Percentiles rank a stretch among this genome's conserved stretches.
Evolutionary conservation across 805 yeast species (phyloP).

Genomic region (Groenewaldozyma salmanticensis): DNA sequence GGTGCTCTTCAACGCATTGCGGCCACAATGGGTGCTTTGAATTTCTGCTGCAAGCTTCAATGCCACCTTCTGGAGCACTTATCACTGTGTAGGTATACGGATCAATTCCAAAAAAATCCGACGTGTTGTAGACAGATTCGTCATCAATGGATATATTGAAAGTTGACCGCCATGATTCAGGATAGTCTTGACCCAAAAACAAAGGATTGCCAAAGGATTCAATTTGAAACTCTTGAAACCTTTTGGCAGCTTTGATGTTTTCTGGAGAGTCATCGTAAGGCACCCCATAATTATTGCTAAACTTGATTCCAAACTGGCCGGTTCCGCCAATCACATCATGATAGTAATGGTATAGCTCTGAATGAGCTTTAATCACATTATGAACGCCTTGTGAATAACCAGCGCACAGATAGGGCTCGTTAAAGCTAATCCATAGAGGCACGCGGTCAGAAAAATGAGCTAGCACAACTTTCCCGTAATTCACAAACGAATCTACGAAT

Average conservation of each 20-base stretch:
- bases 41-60: conserved; percentile 22
- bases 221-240: too few species aligned
- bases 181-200: not conserved
- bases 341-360: conserved; percentile 8
- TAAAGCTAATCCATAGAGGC: conserved; percentile 24
- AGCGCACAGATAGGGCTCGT: conserved; percentile 23
- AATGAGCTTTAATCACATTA: not conserved
- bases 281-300: not conserved
- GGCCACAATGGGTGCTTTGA: conserved; percentile 15
- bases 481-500: conserved; percentile 25
- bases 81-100: not conserved
- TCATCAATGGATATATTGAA: not conserved
- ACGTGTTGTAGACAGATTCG: not conserved
- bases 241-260: not conserved
- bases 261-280: not conserved
- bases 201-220: not conserved
- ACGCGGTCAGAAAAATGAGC: conserved; percentile 25
- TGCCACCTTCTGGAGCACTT: not conserved
- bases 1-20: not conserved
- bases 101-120: not conserved
- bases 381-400: conserved; percentile 1
- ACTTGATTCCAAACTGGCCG: not conserved
- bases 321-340: conserved; percentile 7
- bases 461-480: conserved; percentile 26
- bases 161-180: not conserved